Conservation (phyloP, 75 land plant genomes). For the Gnetum montanum region DNA sequence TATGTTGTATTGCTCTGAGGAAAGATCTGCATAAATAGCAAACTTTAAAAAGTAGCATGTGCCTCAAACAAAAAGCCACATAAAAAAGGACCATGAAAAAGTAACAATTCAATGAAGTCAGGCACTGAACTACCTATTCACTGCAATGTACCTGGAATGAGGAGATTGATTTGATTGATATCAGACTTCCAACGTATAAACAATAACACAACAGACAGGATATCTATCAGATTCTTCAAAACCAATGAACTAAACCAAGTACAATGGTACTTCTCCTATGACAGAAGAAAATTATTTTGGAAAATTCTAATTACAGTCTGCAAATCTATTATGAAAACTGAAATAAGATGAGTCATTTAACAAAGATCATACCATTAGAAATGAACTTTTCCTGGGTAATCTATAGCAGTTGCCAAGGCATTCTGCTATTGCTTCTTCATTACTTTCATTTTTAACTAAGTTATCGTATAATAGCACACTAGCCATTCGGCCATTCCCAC, state of each 20-base stretch:
- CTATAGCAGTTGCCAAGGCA: no score
- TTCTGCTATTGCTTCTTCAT: no score
- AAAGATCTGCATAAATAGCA: conserved; percentile 17
- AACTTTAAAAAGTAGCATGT: background rate
- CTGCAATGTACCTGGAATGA: conserved; percentile 30
- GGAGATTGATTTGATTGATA: conserved; percentile 28
- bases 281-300: background rate
- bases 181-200: conserved; percentile 37
- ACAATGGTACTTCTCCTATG: background rate
- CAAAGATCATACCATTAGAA: no score
- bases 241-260: background rate
- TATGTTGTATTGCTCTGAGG: conserved; percentile 55
- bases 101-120: background rate
- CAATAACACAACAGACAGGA: conserved; percentile 2
- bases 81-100: background rate
- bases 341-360: no score
- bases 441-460: no score
- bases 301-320: no score
- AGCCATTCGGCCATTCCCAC: no score
- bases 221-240: background rate
- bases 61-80: background rate
- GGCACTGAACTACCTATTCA: background rate
- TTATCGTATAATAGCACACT: no score
- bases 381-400: no score
- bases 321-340: no score